Evolutionary conservation across 345 rosid genomes (phyloP), one percentile per base, ranked within the genome.

Genomic region (Pistacia atlantica): DNA sequence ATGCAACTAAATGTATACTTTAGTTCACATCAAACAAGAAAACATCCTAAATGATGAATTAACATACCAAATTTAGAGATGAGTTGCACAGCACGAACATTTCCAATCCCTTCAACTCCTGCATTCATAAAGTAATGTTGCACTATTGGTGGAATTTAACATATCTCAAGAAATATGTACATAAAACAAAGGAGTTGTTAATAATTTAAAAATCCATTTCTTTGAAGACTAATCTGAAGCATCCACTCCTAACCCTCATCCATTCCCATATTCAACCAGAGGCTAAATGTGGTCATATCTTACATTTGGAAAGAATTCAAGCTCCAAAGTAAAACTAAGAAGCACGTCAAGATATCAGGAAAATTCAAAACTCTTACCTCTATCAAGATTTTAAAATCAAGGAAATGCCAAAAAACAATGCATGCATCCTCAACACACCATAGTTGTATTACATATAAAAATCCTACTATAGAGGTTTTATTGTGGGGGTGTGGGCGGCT

Each of bases 51-150:
- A 71, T 51, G 52, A 77, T 33, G 66, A 70, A 72, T 38, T 56
- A 49, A 75, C 88, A 73, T 89, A 93, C 98, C 98, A 81, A 92
- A 95, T 84, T 83, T 88, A 76, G 83, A 77, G 73, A 95, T 89
- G 75, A 95, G 82, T 75, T 92, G 86, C 83, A 90, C 83, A 20
- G 97, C 98, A 84, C 84, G 84, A 68, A 92, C 94, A 65, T 79
- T 81, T 68, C 99, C 99, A 54, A 95, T 90, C 69, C 98, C 98
- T 52, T 87, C 89, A 74, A 93, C 94, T 82, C 98, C 99, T 92
- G 91, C 86, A 88, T 8, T 67, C 25, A 72, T 57, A 77, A 37
- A 63, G 62, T 62, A 76, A 60, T 55, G 60, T 65, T 62, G 38
- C 35, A 73, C 81, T 81, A 51, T 72, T 73, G 10, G 60, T 28